Evolutionary conservation across 768 basidiomycete genomes (phyloP).

Genomic region (Suillus plorans): DNA sequence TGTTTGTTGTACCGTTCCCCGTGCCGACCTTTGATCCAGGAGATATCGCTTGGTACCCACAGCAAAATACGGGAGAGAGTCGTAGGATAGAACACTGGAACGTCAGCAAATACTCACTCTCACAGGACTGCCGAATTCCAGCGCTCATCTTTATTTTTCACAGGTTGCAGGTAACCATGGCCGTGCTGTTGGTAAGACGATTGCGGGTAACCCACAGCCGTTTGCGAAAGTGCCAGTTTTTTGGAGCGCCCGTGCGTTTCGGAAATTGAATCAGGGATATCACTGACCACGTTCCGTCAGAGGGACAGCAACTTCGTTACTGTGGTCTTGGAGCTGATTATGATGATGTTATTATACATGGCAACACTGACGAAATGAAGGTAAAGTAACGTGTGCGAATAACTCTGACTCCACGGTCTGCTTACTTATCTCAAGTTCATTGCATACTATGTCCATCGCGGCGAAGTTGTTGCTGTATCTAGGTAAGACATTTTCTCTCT

Average conservation of each 20-base stretch:
- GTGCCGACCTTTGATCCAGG: slow-evolving; percentile 34
- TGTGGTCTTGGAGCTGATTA: slow-evolving; percentile 69
- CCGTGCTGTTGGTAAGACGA: slow-evolving; percentile 76
- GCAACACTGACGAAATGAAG: slow-evolving; percentile 76
- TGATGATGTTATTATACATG: slow-evolving; percentile 79
- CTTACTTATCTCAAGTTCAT: slow-evolving; percentile 52
- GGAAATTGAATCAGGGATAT: not conserved
- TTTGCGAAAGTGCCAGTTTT: slow-evolving; percentile 83
- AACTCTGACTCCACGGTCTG: not conserved
- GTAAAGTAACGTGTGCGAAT: slow-evolving; percentile 33
- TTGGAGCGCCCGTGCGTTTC: slow-evolving; percentile 81
- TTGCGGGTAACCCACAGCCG: slow-evolving; percentile 60
- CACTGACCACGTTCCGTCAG: slow-evolving; percentile 33
- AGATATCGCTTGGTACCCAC: slow-evolving; percentile 82
- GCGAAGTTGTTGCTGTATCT: slow-evolving; percentile 66
- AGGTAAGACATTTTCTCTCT: slow-evolving; percentile 38
- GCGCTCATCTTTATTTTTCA: not conserved
- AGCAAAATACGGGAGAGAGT: slow-evolving; percentile 47
- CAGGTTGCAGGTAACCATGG: slow-evolving; percentile 87
- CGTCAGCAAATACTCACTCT: slow-evolving; percentile 38
- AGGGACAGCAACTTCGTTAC: slow-evolving; percentile 87
- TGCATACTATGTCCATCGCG: slow-evolving; percentile 71
- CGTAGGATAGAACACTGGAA: slow-evolving; percentile 91
- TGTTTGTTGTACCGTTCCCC: slow-evolving; percentile 1
- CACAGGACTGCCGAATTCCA: not conserved